Evolutionary conservation across 192 early-diverging fungal genomes (phyloP), one percentile per base, ranked within the genome.

Genomic region (Thamnidium elegans): DNA sequence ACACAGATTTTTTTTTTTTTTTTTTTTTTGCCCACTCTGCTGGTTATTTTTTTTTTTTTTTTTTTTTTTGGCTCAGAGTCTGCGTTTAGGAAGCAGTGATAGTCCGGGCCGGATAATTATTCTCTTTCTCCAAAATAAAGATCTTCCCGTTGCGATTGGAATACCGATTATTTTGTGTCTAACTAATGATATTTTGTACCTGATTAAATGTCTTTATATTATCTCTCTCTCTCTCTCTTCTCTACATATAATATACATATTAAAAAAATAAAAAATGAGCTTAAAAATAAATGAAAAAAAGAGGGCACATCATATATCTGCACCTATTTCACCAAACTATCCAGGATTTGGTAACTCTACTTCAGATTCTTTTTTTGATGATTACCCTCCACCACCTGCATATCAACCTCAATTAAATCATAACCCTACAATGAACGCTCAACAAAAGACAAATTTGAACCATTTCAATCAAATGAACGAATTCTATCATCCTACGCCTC

Each of bases 321-420:
- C 43, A 44, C 58, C 58, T 26, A 59, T 45, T n/a, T 59, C 51
- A 53, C 51, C 51, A 26, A 14, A 50, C 7, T 53, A 51, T 45
- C 34, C 20, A 23, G 19, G 51, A 43, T 51, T 51, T 20, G 36
- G 51, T 34, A 17, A 43, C 26, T 64, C 50, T 20, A 45, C 50
- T 23, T 51, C 39, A 45, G 48, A 48, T 5, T 52, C 50, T 9
- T 23, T 64, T 53, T 44, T 43, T 4, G 63, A 64, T 10, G 34
- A 31, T 20, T 58, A 44, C 15, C 32, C 54, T 34, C 63, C 63
- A 50, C 63, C 63, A 44, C 63, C 63, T 55, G 63, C 63, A 13
- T 64, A 64, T 54, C 63, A 64, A 30, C 36, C 63, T 34, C 51
- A 54, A 44, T 23, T 44, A 19, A 2, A 39, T 45, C 3, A 44